Evolutionary conservation across 768 basidiomycete species (phyloP).

Genomic region (Postia placenta): DNA sequence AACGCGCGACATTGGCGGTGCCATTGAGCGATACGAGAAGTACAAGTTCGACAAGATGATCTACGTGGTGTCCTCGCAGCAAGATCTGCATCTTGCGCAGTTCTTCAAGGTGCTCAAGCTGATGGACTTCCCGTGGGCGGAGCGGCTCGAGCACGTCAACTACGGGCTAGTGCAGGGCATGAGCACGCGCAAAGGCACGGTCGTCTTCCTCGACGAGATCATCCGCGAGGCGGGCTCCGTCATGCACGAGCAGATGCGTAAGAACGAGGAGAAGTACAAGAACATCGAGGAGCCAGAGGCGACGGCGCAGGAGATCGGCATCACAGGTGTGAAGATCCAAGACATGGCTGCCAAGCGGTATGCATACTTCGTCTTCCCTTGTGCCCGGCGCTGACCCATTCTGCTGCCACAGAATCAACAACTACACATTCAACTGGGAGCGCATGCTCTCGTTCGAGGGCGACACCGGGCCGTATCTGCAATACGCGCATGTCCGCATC

Average conservation of each 20-base stretch:
- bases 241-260: conserved; percentile 97
- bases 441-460: conserved; percentile 95
- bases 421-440: conserved; percentile 93
- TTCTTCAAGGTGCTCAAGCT: conserved; percentile 91
- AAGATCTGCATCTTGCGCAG: conserved; percentile 83
- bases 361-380: conserved; percentile 14
- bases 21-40: conserved; percentile 86
- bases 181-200: conserved; percentile 91
- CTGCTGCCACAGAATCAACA: conserved; percentile 64
- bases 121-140: conserved; percentile 88
- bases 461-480: conserved; percentile 92
- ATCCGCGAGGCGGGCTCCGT: conserved; percentile 80
- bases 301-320: conserved; percentile 79
- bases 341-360: conserved; percentile 94
- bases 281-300: conserved; percentile 83
- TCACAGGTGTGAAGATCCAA: conserved; percentile 96
- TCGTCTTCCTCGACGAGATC: conserved; percentile 92
- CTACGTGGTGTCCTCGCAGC: conserved; percentile 85
- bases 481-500: conserved; percentile 93
- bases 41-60: conserved; percentile 92
- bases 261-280: conserved; percentile 89
- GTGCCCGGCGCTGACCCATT: background rate
- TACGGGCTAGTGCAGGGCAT: conserved; percentile 92
- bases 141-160: conserved; percentile 79
- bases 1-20: conserved; percentile 92